Conservation (phyloP, 2,329 filamentous ascomycete species). For the Cyanodermella asteris region DNA sequence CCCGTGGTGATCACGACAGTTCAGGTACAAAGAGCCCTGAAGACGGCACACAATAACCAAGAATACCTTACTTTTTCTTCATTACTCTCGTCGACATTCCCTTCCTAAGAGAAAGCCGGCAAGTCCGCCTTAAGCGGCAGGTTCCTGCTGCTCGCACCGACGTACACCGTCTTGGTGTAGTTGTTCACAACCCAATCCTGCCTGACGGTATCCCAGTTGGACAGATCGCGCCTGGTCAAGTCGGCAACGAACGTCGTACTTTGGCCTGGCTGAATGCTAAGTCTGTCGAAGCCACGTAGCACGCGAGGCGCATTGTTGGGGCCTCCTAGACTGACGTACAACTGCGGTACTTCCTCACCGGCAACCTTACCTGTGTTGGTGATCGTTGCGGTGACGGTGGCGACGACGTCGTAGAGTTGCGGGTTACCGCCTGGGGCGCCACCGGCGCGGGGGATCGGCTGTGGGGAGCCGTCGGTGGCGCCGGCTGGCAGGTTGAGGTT, state of each 20-base stretch:
- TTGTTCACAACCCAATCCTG: constrained; percentile 62
- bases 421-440: constrained; percentile 39
- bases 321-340: constrained; percentile 62
- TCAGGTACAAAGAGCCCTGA: no score
- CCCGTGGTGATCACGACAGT: no score
- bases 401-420: constrained; percentile 28
- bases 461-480: constrained; percentile 29
- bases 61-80: constrained; percentile 8
- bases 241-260: constrained; percentile 43
- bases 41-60: no score
- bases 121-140: constrained; percentile 28
- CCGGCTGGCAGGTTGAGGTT: constrained; percentile 28
- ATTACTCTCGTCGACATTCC: constrained; percentile 3
- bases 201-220: constrained; percentile 58
- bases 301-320: constrained; percentile 42
- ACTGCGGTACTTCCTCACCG: constrained; percentile 31
- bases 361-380: constrained; percentile 26
- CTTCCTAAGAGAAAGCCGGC: no score
- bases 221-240: constrained; percentile 59
- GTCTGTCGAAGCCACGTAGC: constrained; percentile 62
- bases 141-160: constrained; percentile 36
- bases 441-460: constrained; percentile 33
- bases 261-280: constrained; percentile 49
- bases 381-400: constrained; percentile 26
- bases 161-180: constrained; percentile 36